Conservation (phyloP, 371 early-diverging fungal genomes). For the Umbelopsis sp. region DNA sequence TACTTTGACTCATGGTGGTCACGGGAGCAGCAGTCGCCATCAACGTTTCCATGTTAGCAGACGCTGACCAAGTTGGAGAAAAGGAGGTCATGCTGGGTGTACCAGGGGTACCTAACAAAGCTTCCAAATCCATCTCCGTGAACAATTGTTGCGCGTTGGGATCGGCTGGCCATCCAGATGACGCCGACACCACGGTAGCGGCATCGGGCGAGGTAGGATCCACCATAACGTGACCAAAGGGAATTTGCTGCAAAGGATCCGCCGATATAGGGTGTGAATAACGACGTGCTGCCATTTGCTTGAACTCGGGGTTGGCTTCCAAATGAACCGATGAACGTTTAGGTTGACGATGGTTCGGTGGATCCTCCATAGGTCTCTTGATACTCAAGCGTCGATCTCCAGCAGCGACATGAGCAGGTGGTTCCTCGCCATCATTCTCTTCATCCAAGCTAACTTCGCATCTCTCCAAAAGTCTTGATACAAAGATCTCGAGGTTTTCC, state of each 20-base stretch:
- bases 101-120: neutral
- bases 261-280: neutral
- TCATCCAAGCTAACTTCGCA: conserved; percentile 18
- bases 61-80: neutral
- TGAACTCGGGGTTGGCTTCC: conserved; percentile 12
- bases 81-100: neutral
- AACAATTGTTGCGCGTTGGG: neutral
- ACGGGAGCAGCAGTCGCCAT: conserved; percentile 9
- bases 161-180: neutral
- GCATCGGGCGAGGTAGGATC: neutral
- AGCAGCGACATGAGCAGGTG: neutral
- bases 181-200: neutral
- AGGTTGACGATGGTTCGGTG: neutral
- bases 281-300: conserved; percentile 10
- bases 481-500: conserved; percentile 9
- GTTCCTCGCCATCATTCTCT: conserved; percentile 1
- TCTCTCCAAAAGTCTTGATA: conserved; percentile 8
- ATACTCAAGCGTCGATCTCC: conserved; percentile 5
- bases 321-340: conserved; percentile 13
- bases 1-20: conserved; percentile 10
- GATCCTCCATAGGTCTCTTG: neutral
- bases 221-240: conserved; percentile 3
- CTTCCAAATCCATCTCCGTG: neutral
- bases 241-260: neutral
- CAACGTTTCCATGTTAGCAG: neutral